Base-by-base conservation (phyloP, 2,329 filamentous ascomycete species). In the Botrytis fragariae region DNA sequence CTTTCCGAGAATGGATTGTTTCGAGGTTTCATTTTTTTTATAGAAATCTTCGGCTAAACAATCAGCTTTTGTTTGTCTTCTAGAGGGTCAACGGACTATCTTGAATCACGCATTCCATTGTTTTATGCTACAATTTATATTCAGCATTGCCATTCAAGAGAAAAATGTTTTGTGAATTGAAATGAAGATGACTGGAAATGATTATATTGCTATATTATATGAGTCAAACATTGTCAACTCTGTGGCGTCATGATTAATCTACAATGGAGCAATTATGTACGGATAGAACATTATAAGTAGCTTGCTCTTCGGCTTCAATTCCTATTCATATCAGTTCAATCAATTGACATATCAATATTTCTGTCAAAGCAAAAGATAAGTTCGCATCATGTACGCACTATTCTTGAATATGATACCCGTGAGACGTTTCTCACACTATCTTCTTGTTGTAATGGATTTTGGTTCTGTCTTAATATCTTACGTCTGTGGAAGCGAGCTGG, bases 71-170 rank as follows among this genome's bases (percentile, higher is more conserved):
- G 3, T 44, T 63, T 42, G 8, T 20, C n/a, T 44, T 44, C 16
- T 32, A 4, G 0, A 16, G 12, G 16, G 9, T 5, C 1, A 20
- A 9, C 0, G 7, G 4, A 29, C 16, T 9, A 32, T 9, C n/a
- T 12, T 22, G 37, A 22, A 29, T 63, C 37, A 63, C 5, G 29
- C 0, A 29, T 29, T 18, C 3, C 18, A 1, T 16, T 29, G 18
- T 29, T 42, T 25, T 39, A 8, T 20, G 57, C 25, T 4, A 29
- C 3, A 5, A 4, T 29, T 63, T 29, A 29, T n/a, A 22, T 29
- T 42, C 29, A 7, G 9, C 16, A 42, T 63, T 9, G 14, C 18
- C 18, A 63, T 63, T 32, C 25, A 44, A 32, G 37, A 4, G 5
- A 18, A 1, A 18, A 12, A 0, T 20, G 16, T 63, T 63, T 63